Conservation (phyloP, 768 basidiomycete species). For the Russula griseocarnosa region DNA sequence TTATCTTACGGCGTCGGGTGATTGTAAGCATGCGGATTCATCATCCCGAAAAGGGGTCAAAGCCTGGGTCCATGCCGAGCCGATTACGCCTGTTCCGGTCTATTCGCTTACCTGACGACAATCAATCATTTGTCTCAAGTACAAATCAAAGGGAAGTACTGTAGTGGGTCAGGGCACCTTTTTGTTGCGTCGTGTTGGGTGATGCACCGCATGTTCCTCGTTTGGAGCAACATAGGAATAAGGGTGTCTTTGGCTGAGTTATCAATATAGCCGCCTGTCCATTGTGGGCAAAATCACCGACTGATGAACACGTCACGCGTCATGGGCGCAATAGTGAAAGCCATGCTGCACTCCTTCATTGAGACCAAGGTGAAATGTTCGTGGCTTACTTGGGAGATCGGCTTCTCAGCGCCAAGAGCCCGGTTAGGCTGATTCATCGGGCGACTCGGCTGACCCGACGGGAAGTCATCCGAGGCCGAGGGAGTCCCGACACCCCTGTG, state of each 20-base stretch:
- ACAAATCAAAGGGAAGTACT: background rate
- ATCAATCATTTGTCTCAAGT: background rate
- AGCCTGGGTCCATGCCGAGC: slow-evolving; percentile 4
- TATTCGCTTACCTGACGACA: slow-evolving; percentile 4
- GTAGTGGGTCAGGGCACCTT: background rate
- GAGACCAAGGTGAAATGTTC: background rate
- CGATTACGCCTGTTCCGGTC: slow-evolving; percentile 12
- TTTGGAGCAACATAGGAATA: background rate
- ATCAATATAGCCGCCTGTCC: background rate
- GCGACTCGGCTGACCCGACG: background rate
- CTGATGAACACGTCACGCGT: slow-evolving; percentile 12
- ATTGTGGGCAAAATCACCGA: background rate
- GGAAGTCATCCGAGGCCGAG: too few relatives aligned
- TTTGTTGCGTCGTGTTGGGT: background rate
- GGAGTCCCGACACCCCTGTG: background rate
- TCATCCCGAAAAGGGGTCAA: background rate
- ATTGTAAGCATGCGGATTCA: slow-evolving; percentile 13
- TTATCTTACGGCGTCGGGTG: background rate
- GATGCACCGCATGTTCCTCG: too few relatives aligned
- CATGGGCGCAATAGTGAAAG: background rate
- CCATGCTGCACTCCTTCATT: background rate
- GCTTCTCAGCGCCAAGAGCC: slow-evolving; percentile 5
- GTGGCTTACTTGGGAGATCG: background rate
- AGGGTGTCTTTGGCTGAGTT: background rate
- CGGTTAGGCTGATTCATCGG: background rate